Percentiles rank a stretch among this genome's conserved stretches.
phyloP scores from a whole-genome alignment of 352 stramenopile species.

The Albugo laibachii region DNA sequence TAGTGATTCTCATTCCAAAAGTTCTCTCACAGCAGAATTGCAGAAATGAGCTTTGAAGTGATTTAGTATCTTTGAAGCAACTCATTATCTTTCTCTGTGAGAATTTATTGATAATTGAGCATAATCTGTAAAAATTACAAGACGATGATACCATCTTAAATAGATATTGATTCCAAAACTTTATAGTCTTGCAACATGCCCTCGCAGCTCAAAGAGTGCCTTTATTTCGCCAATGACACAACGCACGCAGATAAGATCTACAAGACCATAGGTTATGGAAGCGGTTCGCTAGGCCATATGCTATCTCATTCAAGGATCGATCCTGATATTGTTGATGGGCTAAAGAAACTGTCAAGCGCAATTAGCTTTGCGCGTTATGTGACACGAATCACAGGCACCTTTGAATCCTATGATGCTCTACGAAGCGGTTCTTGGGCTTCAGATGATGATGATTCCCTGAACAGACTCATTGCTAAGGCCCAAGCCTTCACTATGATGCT shows the following conservation, averaged over 20 bases:
- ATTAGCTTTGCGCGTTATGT: slow-evolving; percentile 68
- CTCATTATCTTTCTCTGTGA: no score
- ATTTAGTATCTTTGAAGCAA: no score
- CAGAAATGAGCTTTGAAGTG: no score
- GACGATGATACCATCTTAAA: no score
- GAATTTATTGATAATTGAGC: no score
- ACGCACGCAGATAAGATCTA: slow-evolving; percentile 60
- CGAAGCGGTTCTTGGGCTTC: slow-evolving; percentile 69
- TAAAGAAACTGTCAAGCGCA: slow-evolving; percentile 43
- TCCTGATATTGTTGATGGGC: slow-evolving; percentile 23
- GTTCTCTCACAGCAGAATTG: no score
- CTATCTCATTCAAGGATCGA: slow-evolving; percentile 24
- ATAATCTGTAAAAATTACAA: no score
- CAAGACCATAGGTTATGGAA: slow-evolving; percentile 64
- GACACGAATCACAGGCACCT: slow-evolving; percentile 48
- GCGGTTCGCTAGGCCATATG: slow-evolving; percentile 28
- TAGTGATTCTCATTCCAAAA: no score
- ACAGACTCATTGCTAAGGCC: slow-evolving; percentile 31
- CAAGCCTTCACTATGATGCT: slow-evolving; percentile 66
- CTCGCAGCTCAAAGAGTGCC: slow-evolving; percentile 33
- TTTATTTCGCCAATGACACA: slow-evolving; percentile 31
- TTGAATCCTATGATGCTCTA: slow-evolving; percentile 46
- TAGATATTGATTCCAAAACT: no score
- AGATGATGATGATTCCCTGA: slow-evolving; percentile 37
- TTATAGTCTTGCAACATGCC: no score